phyloP scores from a whole-genome alignment of 2,329 filamentous ascomycete species.

The Phialocephala subalpina region DNA sequence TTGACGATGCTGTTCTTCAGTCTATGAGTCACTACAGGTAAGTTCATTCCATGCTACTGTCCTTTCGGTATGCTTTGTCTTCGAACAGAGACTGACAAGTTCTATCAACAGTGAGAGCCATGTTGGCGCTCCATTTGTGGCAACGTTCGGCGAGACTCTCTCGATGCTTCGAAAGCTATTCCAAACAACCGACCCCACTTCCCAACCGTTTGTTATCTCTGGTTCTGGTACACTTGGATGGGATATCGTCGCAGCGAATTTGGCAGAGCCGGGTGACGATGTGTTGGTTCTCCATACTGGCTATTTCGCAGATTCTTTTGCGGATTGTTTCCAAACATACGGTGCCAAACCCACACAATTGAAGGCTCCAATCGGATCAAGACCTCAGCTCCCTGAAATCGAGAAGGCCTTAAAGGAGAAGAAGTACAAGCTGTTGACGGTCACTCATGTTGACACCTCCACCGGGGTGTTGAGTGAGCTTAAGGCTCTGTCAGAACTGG shows the following conservation, averaged over 20 bases:
- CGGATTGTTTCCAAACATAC: conserved; percentile 90
- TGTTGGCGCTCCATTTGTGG: conserved; percentile 87
- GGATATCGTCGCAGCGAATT: conserved; percentile 95
- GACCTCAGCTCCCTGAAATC: conserved; percentile 86
- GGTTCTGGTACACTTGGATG: conserved; percentile 96
- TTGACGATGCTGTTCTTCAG: conserved; percentile 94
- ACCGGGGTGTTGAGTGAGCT: conserved; percentile 95
- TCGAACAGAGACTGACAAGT: conserved; percentile 26
- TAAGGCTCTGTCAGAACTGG: conserved; percentile 81
- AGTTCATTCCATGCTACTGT: conserved; percentile 36
- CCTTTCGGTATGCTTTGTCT: not conserved
- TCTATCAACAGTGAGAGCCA: conserved; percentile 79
- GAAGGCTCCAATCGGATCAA: conserved; percentile 86
- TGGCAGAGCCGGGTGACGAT: conserved; percentile 88
- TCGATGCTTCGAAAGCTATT: conserved; percentile 91
- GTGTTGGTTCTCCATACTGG: conserved; percentile 94
- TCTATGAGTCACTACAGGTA: conserved; percentile 96
- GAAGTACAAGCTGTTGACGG: conserved; percentile 91
- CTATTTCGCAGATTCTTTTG: conserved; percentile 96
- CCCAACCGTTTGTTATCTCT: conserved; percentile 92
- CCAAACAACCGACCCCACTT: conserved; percentile 81
- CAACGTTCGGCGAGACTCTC: conserved; percentile 89
- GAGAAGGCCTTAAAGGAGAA: conserved; percentile 89
- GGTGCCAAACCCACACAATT: conserved; percentile 90
- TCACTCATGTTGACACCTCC: conserved; percentile 97